Evolutionary conservation across 148 eudicot species (phyloP).

Genomic region (Vaccinium macrocarpon): DNA sequence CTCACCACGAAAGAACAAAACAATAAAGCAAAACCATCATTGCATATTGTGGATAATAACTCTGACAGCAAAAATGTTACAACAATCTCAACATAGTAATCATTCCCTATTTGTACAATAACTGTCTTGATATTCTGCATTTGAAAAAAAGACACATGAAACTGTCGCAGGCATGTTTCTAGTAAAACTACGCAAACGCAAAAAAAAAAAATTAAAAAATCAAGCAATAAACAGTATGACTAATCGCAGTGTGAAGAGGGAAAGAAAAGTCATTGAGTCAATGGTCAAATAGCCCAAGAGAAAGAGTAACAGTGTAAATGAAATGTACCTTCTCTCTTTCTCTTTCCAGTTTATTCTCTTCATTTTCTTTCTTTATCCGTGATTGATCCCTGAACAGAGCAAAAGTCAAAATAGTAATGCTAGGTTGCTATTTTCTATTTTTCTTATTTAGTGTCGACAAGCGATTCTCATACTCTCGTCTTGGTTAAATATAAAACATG

Average conservation of each 20-base stretch:
- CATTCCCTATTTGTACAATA: background rate
- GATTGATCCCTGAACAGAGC: slow-evolving; percentile 38
- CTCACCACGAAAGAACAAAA: background rate
- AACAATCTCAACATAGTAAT: slow-evolving; percentile 1
- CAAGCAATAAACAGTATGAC: background rate
- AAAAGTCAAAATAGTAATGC: background rate
- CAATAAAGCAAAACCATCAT: background rate
- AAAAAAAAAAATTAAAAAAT: background rate
- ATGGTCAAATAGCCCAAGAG: background rate
- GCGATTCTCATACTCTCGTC: background rate
- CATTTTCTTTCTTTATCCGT: slow-evolving; percentile 42
- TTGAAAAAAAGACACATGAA: background rate
- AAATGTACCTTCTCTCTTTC: slow-evolving; percentile 64
- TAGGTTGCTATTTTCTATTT: background rate
- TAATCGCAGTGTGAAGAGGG: background rate
- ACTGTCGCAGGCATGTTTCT: background rate
- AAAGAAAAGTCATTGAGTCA: background rate
- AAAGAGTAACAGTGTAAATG: background rate
- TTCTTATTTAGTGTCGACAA: background rate
- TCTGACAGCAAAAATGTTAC: background rate
- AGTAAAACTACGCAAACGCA: background rate
- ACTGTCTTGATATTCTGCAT: background rate
- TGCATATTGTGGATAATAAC: background rate
- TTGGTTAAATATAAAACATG: background rate
- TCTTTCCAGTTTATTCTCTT: slow-evolving; percentile 50